phyloP scores from a whole-genome alignment of 257 asterid species.

The Misopates orontium region DNA sequence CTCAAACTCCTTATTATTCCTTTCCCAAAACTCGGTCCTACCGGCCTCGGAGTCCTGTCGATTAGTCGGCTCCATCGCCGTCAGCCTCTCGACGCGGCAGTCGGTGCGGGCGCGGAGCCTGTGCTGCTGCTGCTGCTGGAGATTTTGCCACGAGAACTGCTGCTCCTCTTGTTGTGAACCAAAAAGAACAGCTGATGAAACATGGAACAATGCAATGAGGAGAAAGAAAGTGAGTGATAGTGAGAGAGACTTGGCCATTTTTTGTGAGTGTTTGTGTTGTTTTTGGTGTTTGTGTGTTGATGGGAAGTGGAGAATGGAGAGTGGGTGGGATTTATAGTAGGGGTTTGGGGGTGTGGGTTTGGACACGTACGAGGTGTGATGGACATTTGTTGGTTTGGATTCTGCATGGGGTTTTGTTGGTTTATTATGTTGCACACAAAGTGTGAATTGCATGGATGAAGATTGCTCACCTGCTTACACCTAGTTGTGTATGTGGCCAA shows the following conservation, averaged over 20 bases:
- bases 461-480: slow-evolving; percentile 30
- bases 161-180: slow-evolving; percentile 33
- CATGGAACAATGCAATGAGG: slow-evolving; percentile 31
- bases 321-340: slow-evolving; percentile 30
- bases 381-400: slow-evolving; percentile 42
- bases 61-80: slow-evolving; percentile 46
- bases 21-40: slow-evolving; percentile 55
- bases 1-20: slow-evolving; percentile 43
- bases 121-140: slow-evolving; percentile 45
- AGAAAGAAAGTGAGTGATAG: slow-evolving; percentile 32
- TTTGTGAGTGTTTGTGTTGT: not conserved
- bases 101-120: slow-evolving; percentile 45
- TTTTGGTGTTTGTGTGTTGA: not conserved
- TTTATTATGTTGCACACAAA: not conserved
- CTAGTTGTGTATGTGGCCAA: slow-evolving; percentile 44
- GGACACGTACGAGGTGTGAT: slow-evolving; percentile 51
- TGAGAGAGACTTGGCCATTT: slow-evolving; percentile 34
- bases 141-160: slow-evolving; percentile 28
- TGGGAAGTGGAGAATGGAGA: slow-evolving; percentile 32
- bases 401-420: slow-evolving; percentile 37
- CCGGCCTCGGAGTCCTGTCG: slow-evolving; percentile 56
- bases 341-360: not conserved
- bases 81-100: slow-evolving; percentile 51
- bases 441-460: slow-evolving; percentile 29
- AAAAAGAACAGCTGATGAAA: slow-evolving; percentile 33